These are phyloP conservation scores for Pichia membranifaciens DNA, from an alignment of 805 yeast species.

Conservation along the genomic window DNA sequence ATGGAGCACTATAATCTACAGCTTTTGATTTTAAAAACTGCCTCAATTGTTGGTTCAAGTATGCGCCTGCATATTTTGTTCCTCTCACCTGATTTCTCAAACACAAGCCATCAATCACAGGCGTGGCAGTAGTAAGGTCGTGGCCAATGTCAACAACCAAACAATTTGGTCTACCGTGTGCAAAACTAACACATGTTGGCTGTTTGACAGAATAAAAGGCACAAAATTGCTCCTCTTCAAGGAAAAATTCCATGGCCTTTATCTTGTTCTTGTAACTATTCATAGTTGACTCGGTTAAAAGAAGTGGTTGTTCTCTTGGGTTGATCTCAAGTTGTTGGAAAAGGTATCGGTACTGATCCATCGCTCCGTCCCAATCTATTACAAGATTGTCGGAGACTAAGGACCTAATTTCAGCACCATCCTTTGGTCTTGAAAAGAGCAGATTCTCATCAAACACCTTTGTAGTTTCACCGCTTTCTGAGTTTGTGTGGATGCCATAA, in stretches of 20 bases:
- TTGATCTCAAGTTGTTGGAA: conserved; percentile 49
- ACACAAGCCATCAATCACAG: conserved; percentile 77
- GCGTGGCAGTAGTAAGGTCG: conserved; percentile 69
- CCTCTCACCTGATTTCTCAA: conserved; percentile 61
- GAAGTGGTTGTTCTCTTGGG: conserved; percentile 63
- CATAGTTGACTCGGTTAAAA: conserved; percentile 88
- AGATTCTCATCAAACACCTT: conserved; percentile 28
- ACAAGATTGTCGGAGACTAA: conserved; percentile 56
- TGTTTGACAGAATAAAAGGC: conserved; percentile 76
- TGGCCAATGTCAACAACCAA: conserved; percentile 84
- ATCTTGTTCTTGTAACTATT: conserved; percentile 59
- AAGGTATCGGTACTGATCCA: conserved; percentile 63
- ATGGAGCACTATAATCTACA: conserved; percentile 39
- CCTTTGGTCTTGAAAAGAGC: conserved; percentile 38
- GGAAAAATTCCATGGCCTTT: conserved; percentile 62
- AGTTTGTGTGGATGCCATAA: conserved; percentile 37
- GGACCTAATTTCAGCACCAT: conserved; percentile 47
- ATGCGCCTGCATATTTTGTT: conserved; percentile 71
- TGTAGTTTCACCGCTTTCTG: neutral
- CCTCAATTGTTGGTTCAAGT: conserved; percentile 47
- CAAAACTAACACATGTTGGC: conserved; percentile 86
- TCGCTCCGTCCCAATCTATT: conserved; percentile 83
- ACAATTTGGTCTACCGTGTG: conserved; percentile 83
- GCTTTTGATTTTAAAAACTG: conserved; percentile 33
- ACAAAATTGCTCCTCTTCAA: conserved; percentile 66